These are phyloP conservation scores for Klebsormidium nitens DNA, from an alignment of 139 green algal species.

Conservation along the genomic window DNA sequence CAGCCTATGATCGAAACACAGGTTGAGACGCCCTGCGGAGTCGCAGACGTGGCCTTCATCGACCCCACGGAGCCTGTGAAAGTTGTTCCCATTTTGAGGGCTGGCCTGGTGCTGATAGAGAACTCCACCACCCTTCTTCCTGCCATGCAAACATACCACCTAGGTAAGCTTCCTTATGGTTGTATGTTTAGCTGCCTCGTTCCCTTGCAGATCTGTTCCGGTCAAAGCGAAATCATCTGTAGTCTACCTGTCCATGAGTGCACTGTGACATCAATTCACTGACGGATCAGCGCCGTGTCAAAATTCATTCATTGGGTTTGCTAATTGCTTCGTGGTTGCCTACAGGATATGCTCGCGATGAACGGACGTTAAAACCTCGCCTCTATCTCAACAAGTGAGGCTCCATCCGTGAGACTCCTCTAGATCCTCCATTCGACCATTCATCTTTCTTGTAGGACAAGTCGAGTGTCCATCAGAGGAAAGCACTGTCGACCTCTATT, in stretches of 20 bases:
- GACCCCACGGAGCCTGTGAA: conserved; percentile 72
- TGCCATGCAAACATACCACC: conserved; percentile 72
- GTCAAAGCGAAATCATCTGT: too few relatives aligned
- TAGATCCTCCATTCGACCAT: not conserved
- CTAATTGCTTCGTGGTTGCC: too few relatives aligned
- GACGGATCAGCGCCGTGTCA: too few relatives aligned
- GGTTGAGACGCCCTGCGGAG: conserved; percentile 73
- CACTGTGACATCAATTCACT: too few relatives aligned
- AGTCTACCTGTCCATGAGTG: too few relatives aligned
- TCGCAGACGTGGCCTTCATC: conserved; percentile 72
- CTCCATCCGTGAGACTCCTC: too few relatives aligned
- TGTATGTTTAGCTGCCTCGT: too few relatives aligned
- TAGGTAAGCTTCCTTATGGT: too few relatives aligned
- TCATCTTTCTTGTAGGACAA: conserved; percentile 7
- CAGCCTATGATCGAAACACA: conserved; percentile 60
- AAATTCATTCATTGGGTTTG: too few relatives aligned
- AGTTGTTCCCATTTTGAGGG: conserved; percentile 84
- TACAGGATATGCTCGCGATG: conserved; percentile 79
- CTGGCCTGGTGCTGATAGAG: conserved; percentile 82
- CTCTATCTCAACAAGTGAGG: conserved; percentile 87
- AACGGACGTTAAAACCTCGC: conserved; percentile 71
- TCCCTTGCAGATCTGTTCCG: too few relatives aligned
- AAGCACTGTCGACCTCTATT: too few relatives aligned
- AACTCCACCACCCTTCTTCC: conserved; percentile 70
- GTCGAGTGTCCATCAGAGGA: too few relatives aligned